Percentiles rank a stretch among this genome's conserved stretches.
These are phyloP conservation scores for Amanita muscaria DNA, from an alignment of 768 basidiomycete genomes.

Conservation along the genomic window DNA sequence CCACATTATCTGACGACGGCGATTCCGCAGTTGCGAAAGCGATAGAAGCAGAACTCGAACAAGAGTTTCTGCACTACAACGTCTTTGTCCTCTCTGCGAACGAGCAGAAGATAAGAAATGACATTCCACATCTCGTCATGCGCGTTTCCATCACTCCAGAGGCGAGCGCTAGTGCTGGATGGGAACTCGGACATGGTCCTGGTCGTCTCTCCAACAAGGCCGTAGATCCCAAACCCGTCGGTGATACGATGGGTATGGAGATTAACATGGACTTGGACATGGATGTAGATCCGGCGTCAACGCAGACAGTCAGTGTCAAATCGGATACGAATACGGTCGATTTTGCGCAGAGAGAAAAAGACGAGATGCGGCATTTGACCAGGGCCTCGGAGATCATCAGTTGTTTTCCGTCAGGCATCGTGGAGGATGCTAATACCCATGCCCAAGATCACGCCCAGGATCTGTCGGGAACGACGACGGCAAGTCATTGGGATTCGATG, in stretches of 20 bases:
- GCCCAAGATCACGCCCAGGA: background rate
- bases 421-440: too few species aligned
- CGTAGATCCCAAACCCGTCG: conserved; percentile 33
- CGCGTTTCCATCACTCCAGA: conserved; percentile 30
- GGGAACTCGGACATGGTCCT: conserved; percentile 7
- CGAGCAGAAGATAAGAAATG: conserved; percentile 33
- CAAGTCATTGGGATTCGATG: conserved; percentile 42
- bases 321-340: conserved; percentile 76
- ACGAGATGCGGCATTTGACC: conserved; percentile 86
- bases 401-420: conserved; percentile 22
- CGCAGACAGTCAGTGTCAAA: too few species aligned
- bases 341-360: conserved; percentile 76
- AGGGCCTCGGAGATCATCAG: conserved; percentile 71
- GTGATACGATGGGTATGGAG: conserved; percentile 7
- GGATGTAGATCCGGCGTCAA: background rate
- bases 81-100: conserved; percentile 68
- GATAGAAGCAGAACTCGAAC: conserved; percentile 11
- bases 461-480: conserved; percentile 20
- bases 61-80: conserved; percentile 49
- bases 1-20: too few species aligned
- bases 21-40: background rate
- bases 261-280: conserved; percentile 17
- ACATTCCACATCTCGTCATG: conserved; percentile 46
- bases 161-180: conserved; percentile 14
- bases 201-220: background rate